phyloP scores from a whole-genome alignment of 2,329 filamentous ascomycete species.

The Paraconiothyrium sp. region DNA sequence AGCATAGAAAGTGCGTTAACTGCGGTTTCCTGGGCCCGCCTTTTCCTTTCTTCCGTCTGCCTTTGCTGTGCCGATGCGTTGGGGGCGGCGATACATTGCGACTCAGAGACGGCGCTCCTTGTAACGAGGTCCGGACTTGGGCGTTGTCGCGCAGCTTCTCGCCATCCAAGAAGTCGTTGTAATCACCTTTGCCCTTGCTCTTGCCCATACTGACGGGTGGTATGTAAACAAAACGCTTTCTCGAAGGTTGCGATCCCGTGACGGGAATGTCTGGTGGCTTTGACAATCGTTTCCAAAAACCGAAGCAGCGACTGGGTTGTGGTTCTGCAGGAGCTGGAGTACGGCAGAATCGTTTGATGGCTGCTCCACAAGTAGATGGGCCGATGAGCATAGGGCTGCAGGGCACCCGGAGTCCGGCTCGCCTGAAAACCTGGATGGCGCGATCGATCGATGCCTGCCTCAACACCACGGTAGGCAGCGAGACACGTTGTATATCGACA shows the following conservation, averaged over 20 bases:
- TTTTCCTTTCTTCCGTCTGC: slow-evolving; percentile 24
- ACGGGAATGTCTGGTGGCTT: neutral
- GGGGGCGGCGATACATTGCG: slow-evolving; percentile 26
- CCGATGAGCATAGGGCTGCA: slow-evolving; percentile 12
- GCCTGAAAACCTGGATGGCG: slow-evolving; percentile 5
- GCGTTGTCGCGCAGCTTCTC: slow-evolving; percentile 42
- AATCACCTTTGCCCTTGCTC: slow-evolving; percentile 37
- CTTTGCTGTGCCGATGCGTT: slow-evolving; percentile 18
- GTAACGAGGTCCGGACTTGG: slow-evolving; percentile 35
- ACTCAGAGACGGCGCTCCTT: slow-evolving; percentile 18
- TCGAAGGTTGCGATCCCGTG: neutral
- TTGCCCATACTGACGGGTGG: slow-evolving; percentile 38
- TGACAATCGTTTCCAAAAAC: neutral
- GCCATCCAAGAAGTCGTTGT: slow-evolving; percentile 49
- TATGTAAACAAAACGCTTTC: neutral
- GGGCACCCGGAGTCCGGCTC: slow-evolving; percentile 11
- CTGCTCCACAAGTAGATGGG: slow-evolving; percentile 8
- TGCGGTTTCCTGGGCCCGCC: slow-evolving; percentile 51
- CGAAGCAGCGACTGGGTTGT: neutral
- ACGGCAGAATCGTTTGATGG: slow-evolving; percentile 6
- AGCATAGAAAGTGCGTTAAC: slow-evolving; percentile 78
- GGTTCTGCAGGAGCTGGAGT: neutral
- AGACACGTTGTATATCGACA: neutral
- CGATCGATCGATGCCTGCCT: neutral
- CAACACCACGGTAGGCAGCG: neutral